A percentile compares a stretch with the other conserved stretches of the same genome.
Evolutionary conservation across 345 rosid genomes (phyloP).

Genomic region (Bruguiera gymnorhiza): DNA sequence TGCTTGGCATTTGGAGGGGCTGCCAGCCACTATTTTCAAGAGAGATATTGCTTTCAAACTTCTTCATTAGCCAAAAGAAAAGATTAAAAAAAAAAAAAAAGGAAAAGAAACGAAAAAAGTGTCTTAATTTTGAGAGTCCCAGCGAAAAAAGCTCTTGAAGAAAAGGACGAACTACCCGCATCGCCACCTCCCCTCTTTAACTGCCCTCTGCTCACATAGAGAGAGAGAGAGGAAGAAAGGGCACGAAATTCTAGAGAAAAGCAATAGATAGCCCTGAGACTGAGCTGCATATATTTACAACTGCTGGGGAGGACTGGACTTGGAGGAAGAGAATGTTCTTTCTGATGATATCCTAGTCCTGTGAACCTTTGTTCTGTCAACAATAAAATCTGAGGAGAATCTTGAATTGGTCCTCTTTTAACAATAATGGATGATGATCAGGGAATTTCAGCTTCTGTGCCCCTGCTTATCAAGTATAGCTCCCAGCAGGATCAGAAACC

Average conservation of each 20-base stretch:
- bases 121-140: neutral
- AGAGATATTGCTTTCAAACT: neutral
- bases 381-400: constrained; percentile 2
- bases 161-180: constrained; percentile 35
- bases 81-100: neutral
- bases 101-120: neutral
- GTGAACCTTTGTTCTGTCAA: neutral
- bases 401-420: neutral
- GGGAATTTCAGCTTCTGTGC: constrained; percentile 20
- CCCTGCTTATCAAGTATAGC: constrained; percentile 23
- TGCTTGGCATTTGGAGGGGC: constrained; percentile 34
- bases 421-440: constrained; percentile 16
- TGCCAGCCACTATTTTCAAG: constrained; percentile 21
- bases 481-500: neutral
- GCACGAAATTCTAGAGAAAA: neutral
- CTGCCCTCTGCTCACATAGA: constrained; percentile 15
- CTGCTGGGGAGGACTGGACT: neutral
- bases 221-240: neutral
- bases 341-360: neutral
- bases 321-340: constrained; percentile 18
- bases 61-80: neutral
- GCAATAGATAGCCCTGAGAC: neutral
- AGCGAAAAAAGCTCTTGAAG: constrained; percentile 5
- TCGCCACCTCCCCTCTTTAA: constrained; percentile 24
- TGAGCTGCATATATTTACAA: neutral